Evolutionary conservation across 768 basidiomycete species (phyloP).

Genomic region (Kwoniella bestiolae): DNA sequence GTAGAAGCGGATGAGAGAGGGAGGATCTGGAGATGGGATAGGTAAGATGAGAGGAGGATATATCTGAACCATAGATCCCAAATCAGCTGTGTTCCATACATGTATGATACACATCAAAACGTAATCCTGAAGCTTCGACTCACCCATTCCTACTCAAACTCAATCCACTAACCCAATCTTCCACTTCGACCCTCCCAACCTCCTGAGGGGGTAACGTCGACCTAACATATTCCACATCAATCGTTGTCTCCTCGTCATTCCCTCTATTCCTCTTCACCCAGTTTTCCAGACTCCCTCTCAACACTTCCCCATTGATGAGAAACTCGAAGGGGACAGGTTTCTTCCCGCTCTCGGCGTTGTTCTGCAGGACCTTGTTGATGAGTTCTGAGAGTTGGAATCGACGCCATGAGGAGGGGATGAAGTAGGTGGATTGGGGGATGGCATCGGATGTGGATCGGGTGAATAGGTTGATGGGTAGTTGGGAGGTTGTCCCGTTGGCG

Average conservation of each 20-base stretch:
- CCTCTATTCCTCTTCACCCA: constrained; percentile 63
- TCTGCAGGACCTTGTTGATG: constrained; percentile 82
- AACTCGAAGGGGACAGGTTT: constrained; percentile 90
- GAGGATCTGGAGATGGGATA: constrained; percentile 53
- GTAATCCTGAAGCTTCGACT: constrained; percentile 18
- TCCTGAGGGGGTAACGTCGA: constrained; percentile 84
- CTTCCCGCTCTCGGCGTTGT: constrained; percentile 60
- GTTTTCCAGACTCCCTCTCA: constrained; percentile 71
- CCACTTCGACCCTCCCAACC: constrained; percentile 76
- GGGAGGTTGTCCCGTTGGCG: constrained; percentile 17
- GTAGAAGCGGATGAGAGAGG: constrained; percentile 38
- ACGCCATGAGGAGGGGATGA: constrained; percentile 86
- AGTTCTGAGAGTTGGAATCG: constrained; percentile 97
- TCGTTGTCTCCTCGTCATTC: constrained; percentile 65
- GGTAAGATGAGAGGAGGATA: constrained; percentile 55
- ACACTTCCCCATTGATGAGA: constrained; percentile 77
- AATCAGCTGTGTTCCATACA: neutral
- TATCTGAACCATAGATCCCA: constrained; percentile 23
- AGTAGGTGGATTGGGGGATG: constrained; percentile 84
- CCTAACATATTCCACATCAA: constrained; percentile 90
- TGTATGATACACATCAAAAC: neutral
- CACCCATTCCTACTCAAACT: constrained; percentile 53
- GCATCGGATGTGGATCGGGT: constrained; percentile 74
- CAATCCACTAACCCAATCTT: constrained; percentile 86
- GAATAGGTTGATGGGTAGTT: constrained; percentile 62